Evolutionary conservation across 2,329 filamentous ascomycete genomes (phyloP), one percentile per base, ranked within the genome.

Genomic region (Colletotrichum eleusines): DNA sequence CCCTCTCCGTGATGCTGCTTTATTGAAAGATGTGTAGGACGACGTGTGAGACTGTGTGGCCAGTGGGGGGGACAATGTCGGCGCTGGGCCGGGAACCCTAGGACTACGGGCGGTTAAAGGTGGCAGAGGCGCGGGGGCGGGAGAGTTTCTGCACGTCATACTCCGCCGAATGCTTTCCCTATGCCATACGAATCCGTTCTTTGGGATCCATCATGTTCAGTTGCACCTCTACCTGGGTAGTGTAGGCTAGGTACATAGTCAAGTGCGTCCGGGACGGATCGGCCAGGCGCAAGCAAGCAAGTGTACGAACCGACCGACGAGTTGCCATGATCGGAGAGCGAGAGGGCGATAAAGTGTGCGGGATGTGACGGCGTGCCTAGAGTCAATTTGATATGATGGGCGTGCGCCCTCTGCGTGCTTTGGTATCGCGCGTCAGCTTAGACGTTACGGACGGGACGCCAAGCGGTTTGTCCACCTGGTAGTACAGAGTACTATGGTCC

Each of bases 71-170:
- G 28, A 50, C 33, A 35, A 51, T 4, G 40, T 26, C 40, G 26
- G 31, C 26, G 8, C 28, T 57, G 51, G 60, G 51, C 66, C 31
- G n/a, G 61, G 66, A 14, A 23, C 44, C 53, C 53, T 35, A 35
- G 26, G 42, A 26, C 35, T 40, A 63, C 33, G 4, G 18, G 31
- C 20, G 40, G 40, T 16, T 18, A 11, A 40, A 57, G 53, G 14
- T 23, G 9, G 18, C 23, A 28, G 31, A 31, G 33, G 6, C 28
- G 6, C 18, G 3, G 54, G 9, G 16, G 62, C 66, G 46, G 62
- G 55, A 66, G 63, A 70, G 18, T 55, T 48, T 23, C 67, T 61
- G 67, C 61, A 69, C 67, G 55, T 61, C 62, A 66, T 66, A 50
- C 38, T 23, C n/a, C 23, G 48, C 44, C 9, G 33, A n/a, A 55